Evolutionary conservation across 2,329 filamentous ascomycete genomes (phyloP).

Genomic region (Endoconidiophora laricicola): DNA sequence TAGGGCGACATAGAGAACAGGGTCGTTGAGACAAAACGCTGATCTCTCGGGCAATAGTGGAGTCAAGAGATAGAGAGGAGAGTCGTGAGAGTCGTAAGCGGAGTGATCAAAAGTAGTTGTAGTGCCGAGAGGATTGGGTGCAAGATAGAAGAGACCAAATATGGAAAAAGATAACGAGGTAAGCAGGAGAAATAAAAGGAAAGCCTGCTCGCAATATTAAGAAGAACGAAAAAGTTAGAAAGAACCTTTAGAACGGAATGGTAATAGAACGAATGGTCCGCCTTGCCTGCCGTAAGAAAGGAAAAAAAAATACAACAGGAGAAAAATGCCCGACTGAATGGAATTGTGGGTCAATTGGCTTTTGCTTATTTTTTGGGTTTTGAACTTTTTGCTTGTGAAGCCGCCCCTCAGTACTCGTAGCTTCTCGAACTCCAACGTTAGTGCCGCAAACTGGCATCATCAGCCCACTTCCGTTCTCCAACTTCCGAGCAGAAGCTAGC

Average conservation of each 20-base stretch:
- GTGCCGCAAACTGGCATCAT: too few relatives aligned
- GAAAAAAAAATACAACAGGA: not conserved
- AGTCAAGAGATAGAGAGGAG: not conserved
- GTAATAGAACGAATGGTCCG: too few relatives aligned
- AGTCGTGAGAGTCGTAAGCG: not conserved
- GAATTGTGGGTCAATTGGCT: not conserved
- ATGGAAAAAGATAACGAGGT: too few relatives aligned
- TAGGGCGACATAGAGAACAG: too few relatives aligned
- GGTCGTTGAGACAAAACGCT: too few relatives aligned
- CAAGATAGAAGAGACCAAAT: not conserved
- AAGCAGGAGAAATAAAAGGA: too few relatives aligned
- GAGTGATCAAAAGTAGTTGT: not conserved
- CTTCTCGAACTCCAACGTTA: too few relatives aligned
- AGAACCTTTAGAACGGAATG: not conserved
- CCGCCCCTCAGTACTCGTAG: too few relatives aligned
- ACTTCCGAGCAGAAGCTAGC: too few relatives aligned
- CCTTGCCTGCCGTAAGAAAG: not conserved
- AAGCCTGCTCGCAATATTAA: not conserved
- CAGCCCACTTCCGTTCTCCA: too few relatives aligned
- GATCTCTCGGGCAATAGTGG: not conserved
- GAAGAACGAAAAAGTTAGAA: not conserved
- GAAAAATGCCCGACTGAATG: not conserved
- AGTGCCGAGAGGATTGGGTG: not conserved
- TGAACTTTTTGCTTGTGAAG: too few relatives aligned
- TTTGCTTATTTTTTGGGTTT: not conserved